Evolutionary conservation across 1,139 yeast species (phyloP).

Genomic region (Yamadazyma dendronema): DNA sequence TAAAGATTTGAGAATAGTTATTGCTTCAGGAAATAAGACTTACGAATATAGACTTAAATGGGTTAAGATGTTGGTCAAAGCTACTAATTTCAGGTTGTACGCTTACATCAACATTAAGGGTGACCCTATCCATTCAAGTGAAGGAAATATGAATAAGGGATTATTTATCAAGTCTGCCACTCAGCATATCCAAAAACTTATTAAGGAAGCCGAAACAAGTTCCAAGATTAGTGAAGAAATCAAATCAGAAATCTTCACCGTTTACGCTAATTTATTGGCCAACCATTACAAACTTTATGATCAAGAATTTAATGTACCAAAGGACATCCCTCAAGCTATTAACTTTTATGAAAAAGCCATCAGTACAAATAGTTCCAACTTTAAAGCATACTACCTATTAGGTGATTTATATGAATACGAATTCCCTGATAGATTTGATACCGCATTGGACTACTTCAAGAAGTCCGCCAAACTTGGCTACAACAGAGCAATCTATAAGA

Average conservation of each 20-base stretch:
- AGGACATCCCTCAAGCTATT: slow-evolving; percentile 30
- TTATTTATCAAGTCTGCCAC: slow-evolving; percentile 41
- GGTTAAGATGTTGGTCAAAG: slow-evolving; percentile 44
- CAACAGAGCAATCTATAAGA: slow-evolving; percentile 43
- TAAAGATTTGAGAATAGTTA: slow-evolving; percentile 31
- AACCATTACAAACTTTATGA: slow-evolving; percentile 34
- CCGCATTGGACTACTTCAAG: slow-evolving; percentile 37
- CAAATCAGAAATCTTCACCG: slow-evolving; percentile 29
- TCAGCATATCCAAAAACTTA: slow-evolving; percentile 38
- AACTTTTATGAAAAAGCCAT: slow-evolving; percentile 35
- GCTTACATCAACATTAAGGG: slow-evolving; percentile 47
- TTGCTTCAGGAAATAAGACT: slow-evolving; percentile 46
- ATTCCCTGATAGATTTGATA: slow-evolving; percentile 26
- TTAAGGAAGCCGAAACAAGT: slow-evolving; percentile 30
- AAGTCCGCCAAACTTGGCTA: slow-evolving; percentile 44
- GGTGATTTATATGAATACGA: slow-evolving; percentile 45
- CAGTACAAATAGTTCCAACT: slow-evolving; percentile 31
- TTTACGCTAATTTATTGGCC: slow-evolving; percentile 42
- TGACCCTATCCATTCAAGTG: slow-evolving; percentile 34
- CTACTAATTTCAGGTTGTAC: slow-evolving; percentile 41
- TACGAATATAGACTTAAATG: slow-evolving; percentile 43
- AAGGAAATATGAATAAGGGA: slow-evolving; percentile 31
- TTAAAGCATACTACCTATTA: slow-evolving; percentile 36
- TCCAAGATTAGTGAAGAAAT: slow-evolving; percentile 23
- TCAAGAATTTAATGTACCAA: slow-evolving; percentile 39